A percentile compares a stretch with the other conserved stretches of the same genome.
phyloP scores from a whole-genome alignment of 805 yeast species.

The Hemisphaericaspora nanyangensis region DNA sequence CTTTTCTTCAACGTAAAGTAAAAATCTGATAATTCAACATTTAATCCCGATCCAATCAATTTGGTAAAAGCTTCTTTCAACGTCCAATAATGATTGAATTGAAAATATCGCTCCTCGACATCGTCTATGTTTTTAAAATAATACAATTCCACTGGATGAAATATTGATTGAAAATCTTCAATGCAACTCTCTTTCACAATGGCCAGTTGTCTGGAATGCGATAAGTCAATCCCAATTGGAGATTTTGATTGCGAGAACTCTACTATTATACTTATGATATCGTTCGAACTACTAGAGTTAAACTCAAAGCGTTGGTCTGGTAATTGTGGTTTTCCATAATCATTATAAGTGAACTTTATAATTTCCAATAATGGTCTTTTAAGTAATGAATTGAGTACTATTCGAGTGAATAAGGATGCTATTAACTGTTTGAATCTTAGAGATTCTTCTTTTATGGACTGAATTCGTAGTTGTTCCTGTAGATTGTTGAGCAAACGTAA shows the following conservation, averaged over 20 bases:
- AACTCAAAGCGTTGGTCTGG: slow-evolving; percentile 30
- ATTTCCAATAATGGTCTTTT: slow-evolving; percentile 8
- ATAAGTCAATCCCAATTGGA: slow-evolving; percentile 36
- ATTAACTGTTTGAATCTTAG: slow-evolving; percentile 40
- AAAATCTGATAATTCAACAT: slow-evolving; percentile 19
- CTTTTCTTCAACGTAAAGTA: slow-evolving; percentile 10
- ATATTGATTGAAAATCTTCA: slow-evolving; percentile 40
- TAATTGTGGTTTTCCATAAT: slow-evolving; percentile 57
- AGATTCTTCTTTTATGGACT: slow-evolving; percentile 30
- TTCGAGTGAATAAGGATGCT: slow-evolving; percentile 42
- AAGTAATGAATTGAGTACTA: slow-evolving; percentile 30
- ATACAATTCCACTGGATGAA: slow-evolving; percentile 31
- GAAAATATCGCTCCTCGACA: slow-evolving; percentile 16
- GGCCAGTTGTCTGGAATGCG: slow-evolving; percentile 27
- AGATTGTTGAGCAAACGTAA: slow-evolving; percentile 43
- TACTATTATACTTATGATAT: slow-evolving; percentile 44
- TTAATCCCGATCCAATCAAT: slow-evolving; percentile 56
- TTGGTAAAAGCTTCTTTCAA: slow-evolving; percentile 75
- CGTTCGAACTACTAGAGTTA: slow-evolving; percentile 59
- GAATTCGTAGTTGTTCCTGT: slow-evolving; percentile 37
- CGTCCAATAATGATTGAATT: slow-evolving; percentile 69
- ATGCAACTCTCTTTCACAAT: slow-evolving; percentile 25
- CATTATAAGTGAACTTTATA: slow-evolving; percentile 26
- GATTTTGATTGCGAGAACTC: slow-evolving; percentile 16
- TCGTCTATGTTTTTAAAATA: slow-evolving; percentile 20